These are phyloP conservation scores for Psilocybe tampanensis DNA, from an alignment of 768 basidiomycete genomes.

Conservation along the genomic window DNA sequence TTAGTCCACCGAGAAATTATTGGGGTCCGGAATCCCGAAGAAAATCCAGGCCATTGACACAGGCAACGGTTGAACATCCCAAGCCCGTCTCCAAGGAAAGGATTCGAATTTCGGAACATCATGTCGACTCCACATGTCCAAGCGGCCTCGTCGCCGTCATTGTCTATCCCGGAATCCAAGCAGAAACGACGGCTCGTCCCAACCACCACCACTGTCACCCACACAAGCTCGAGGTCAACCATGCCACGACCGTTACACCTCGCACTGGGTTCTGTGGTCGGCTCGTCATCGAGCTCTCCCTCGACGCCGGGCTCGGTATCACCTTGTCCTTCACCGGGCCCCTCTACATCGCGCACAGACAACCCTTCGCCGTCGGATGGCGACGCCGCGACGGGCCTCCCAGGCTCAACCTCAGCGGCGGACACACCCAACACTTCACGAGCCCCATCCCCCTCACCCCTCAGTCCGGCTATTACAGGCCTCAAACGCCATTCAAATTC, in stretches of 20 bases:
- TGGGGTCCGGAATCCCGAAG: neutral
- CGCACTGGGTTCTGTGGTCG: conserved; percentile 33
- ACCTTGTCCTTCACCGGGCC: conserved; percentile 11
- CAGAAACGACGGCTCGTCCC: conserved; percentile 10
- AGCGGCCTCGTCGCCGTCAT: conserved; percentile 1
- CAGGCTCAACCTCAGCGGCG: neutral
- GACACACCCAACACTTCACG: conserved; percentile 4
- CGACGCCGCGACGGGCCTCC: too few species aligned
- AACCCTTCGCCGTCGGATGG: neutral
- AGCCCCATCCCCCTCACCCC: conserved; percentile 6
- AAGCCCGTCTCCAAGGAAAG: conserved; percentile 9
- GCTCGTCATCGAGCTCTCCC: conserved; percentile 19
- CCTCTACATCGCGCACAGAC: neutral
- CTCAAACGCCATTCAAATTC: conserved; percentile 18
- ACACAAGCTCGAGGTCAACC: conserved; percentile 10
- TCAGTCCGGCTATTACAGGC: conserved; percentile 13
- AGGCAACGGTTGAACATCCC: too few species aligned
- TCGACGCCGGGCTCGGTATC: conserved; percentile 11
- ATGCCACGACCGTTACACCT: conserved; percentile 54
- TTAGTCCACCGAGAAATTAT: neutral
- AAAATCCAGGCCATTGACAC: conserved; percentile 2
- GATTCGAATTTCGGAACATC: too few species aligned
- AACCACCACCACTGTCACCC: too few species aligned
- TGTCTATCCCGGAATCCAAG: neutral
- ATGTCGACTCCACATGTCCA: neutral